phyloP scores from a whole-genome alignment of 2,329 filamentous ascomycete genomes.

The Paecilomyces formosus region DNA sequence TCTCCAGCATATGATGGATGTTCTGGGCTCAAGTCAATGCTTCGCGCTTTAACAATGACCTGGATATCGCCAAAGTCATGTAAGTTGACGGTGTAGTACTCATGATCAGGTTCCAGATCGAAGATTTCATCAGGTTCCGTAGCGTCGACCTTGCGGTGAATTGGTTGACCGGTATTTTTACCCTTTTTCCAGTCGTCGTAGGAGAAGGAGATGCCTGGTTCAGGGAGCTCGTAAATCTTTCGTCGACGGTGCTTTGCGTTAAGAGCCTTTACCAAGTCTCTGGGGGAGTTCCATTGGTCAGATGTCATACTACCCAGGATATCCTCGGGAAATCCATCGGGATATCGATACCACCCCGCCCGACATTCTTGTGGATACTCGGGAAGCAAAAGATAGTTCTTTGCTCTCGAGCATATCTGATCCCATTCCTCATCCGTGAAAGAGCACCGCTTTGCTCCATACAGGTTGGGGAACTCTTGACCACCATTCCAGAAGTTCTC shows the following conservation, averaged over 20 bases:
- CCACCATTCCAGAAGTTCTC: not conserved
- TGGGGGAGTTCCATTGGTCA: not conserved
- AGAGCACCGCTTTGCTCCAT: not conserved
- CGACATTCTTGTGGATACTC: not conserved
- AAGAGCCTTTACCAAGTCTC: not conserved
- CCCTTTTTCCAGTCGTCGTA: conserved; percentile 6
- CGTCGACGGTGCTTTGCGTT: not conserved
- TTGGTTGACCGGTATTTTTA: not conserved
- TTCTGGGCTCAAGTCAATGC: conserved; percentile 4
- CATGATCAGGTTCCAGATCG: conserved; percentile 1
- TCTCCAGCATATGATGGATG: not conserved
- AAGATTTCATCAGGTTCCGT: conserved; percentile 1
- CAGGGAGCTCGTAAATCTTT: conserved; percentile 1
- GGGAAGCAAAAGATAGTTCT: not conserved
- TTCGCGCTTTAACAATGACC: conserved; percentile 3
- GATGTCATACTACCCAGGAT: not conserved
- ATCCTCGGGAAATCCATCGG: not conserved
- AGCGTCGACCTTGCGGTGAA: not conserved
- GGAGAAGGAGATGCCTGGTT: conserved; percentile 7
- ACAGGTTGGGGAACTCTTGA: not conserved
- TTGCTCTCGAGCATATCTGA: not conserved
- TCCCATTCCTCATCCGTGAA: not conserved
- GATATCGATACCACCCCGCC: too few species aligned
- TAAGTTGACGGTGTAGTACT: conserved; percentile 6
- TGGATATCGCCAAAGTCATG: conserved; percentile 4